phyloP scores from a whole-genome alignment of 192 early-diverging fungal genomes.

The Umbelopsis sp. region DNA sequence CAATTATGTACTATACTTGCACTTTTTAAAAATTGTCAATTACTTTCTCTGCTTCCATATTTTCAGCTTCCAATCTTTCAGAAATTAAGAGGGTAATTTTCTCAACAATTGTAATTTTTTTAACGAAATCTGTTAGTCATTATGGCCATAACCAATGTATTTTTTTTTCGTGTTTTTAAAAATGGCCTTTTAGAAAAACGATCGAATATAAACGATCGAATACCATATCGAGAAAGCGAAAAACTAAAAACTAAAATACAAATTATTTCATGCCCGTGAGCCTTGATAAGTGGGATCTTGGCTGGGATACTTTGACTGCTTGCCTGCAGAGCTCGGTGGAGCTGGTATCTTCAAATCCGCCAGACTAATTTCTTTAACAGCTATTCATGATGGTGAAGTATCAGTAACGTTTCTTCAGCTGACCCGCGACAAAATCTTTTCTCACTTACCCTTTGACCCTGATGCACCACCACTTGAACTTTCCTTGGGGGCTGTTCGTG shows the following conservation, averaged over 20 bases:
- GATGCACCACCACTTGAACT: slow-evolving; percentile 9
- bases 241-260: slow-evolving; percentile 1
- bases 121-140: too few species aligned
- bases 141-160: too few species aligned
- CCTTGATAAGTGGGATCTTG: slow-evolving; percentile 63
- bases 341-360: slow-evolving; percentile 13
- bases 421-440: not conserved
- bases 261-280: slow-evolving; percentile 18
- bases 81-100: too few species aligned
- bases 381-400: not conserved
- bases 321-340: slow-evolving; percentile 24
- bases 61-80: too few species aligned
- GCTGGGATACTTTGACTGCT: slow-evolving; percentile 47
- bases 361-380: slow-evolving; percentile 18
- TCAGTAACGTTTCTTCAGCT: not conserved
- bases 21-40: too few species aligned
- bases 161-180: too few species aligned
- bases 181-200: not conserved
- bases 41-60: too few species aligned
- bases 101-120: too few species aligned
- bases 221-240: not conserved
- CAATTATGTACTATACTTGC: too few species aligned
- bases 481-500: slow-evolving; percentile 53
- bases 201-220: not conserved
- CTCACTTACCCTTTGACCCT: slow-evolving; percentile 3